Evolutionary conservation across 108 stramenopile species (phyloP).

Genomic region (Aurantiochytrium sp.): DNA sequence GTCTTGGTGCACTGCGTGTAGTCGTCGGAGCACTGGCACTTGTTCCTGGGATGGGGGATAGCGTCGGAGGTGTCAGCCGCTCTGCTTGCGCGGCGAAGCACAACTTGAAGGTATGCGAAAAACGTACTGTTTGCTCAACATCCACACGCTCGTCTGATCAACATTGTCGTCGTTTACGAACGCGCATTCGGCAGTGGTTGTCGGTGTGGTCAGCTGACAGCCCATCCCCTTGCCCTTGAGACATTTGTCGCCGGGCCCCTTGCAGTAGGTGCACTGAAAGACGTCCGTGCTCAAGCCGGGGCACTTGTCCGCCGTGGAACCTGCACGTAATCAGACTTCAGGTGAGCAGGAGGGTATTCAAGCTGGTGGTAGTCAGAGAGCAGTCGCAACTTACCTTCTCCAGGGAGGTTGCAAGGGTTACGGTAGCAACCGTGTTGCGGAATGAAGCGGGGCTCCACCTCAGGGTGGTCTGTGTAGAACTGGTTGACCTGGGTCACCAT

Average conservation of each 20-base stretch:
- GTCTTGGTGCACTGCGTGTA: background rate
- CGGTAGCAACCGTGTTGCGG: background rate
- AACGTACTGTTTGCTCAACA: too few species aligned
- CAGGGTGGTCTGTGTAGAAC: background rate
- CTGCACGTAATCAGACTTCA: too few species aligned
- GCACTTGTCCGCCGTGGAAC: background rate
- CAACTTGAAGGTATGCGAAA: too few species aligned
- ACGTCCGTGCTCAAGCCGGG: background rate
- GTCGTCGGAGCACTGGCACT: background rate
- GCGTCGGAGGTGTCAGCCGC: too few species aligned
- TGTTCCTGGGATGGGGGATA: too few species aligned
- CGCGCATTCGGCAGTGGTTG: background rate
- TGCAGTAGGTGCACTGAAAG: conserved; percentile 11
- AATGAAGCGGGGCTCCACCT: background rate
- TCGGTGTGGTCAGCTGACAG: background rate
- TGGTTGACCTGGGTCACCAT: background rate
- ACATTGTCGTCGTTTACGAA: background rate
- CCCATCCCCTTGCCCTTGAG: conserved; percentile 14
- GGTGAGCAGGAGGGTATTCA: too few species aligned
- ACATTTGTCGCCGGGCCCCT: background rate
- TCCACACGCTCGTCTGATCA: too few species aligned
- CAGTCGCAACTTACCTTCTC: background rate
- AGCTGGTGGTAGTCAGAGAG: too few species aligned
- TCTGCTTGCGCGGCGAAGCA: too few species aligned
- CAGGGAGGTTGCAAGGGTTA: conserved; percentile 1